These are phyloP conservation scores for Aspergillus texensis DNA, from an alignment of 2,329 filamentous ascomycete genomes.

Conservation along the genomic window DNA sequence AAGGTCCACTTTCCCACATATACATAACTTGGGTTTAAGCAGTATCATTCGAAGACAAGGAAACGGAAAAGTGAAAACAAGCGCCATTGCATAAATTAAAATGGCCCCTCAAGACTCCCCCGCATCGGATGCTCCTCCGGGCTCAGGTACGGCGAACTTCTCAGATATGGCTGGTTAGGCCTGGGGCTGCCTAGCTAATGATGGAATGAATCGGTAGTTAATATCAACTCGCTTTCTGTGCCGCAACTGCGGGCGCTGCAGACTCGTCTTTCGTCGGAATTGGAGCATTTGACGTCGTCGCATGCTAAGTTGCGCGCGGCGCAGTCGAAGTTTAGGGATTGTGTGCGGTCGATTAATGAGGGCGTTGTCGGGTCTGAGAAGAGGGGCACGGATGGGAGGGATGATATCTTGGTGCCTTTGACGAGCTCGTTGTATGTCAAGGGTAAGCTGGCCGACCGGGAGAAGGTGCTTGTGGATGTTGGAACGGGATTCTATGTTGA, in stretches of 20 bases:
- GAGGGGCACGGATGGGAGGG: slow-evolving; percentile 35
- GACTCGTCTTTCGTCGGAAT: slow-evolving; percentile 93
- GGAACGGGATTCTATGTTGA: slow-evolving; percentile 95
- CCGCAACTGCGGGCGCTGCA: slow-evolving; percentile 90
- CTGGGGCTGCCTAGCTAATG: not conserved
- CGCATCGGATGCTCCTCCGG: slow-evolving; percentile 27
- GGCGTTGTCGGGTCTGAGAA: slow-evolving; percentile 51
- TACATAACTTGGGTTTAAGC: too few relatives aligned
- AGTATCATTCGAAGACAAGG: too few relatives aligned
- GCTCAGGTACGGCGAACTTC: slow-evolving; percentile 18
- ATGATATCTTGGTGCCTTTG: slow-evolving; percentile 79
- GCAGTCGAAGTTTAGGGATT: slow-evolving; percentile 90
- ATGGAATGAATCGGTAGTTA: slow-evolving; percentile 45
- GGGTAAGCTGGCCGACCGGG: slow-evolving; percentile 72
- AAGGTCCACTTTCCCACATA: too few relatives aligned
- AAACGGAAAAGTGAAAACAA: not conserved
- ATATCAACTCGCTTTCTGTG: slow-evolving; percentile 75
- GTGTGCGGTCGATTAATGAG: slow-evolving; percentile 72
- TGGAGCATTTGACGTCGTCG: slow-evolving; percentile 88
- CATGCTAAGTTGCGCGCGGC: slow-evolving; percentile 88
- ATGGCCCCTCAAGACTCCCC: slow-evolving; percentile 32
- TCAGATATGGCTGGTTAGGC: too few relatives aligned
- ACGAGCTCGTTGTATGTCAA: slow-evolving; percentile 95
- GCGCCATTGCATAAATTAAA: slow-evolving; percentile 8
- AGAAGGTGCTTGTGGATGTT: slow-evolving; percentile 85